These are phyloP conservation scores for Penicillium oxalicum DNA, from an alignment of 2,329 filamentous ascomycete genomes.

Conservation along the genomic window DNA sequence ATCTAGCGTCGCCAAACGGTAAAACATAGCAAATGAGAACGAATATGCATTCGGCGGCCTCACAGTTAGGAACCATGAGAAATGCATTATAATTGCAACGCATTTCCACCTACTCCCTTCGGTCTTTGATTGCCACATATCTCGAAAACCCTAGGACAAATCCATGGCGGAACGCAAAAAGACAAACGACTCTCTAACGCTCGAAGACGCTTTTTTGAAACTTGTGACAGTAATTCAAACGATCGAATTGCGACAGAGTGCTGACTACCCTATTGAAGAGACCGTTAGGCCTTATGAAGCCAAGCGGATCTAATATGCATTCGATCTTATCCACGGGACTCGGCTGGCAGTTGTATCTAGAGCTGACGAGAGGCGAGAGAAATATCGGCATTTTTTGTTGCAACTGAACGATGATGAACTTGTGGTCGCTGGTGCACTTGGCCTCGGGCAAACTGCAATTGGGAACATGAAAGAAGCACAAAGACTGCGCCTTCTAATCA, in stretches of 20 bases:
- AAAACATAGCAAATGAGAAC: too few species aligned
- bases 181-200: neutral
- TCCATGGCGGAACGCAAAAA: neutral
- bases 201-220: neutral
- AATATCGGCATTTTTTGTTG: neutral
- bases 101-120: too few species aligned
- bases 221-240: neutral
- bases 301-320: slow-evolving; percentile 1
- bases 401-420: neutral
- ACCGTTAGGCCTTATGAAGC: neutral
- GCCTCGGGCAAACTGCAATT: neutral
- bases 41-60: too few species aligned
- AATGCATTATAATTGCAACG: too few species aligned
- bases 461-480: neutral
- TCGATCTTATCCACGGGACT: neutral
- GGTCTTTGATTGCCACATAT: too few species aligned
- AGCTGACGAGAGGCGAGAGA: neutral
- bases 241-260: neutral
- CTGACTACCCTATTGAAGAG: neutral
- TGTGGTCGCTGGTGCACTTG: slow-evolving; percentile 1
- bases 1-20: too few species aligned
- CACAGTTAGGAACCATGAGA: too few species aligned
- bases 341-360: neutral
- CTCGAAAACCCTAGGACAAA: too few species aligned
- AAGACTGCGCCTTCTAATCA: neutral